Percentiles rank a stretch among this genome's conserved stretches.
Evolutionary conservation across 345 rosid species (phyloP).

Genomic region (Cardamine resedifolia): DNA sequence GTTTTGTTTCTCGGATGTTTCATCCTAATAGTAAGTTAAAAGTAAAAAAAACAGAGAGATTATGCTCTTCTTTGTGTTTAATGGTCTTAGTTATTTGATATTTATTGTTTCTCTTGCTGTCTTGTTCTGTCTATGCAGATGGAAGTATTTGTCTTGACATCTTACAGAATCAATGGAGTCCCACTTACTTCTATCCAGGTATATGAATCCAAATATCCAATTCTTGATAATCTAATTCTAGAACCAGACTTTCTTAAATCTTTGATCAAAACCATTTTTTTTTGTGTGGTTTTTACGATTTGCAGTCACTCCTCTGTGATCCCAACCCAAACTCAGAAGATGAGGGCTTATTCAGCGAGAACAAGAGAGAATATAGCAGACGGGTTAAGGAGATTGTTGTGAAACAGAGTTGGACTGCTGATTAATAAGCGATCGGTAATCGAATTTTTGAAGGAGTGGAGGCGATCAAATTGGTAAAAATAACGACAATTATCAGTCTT

Average conservation of each 20-base stretch:
- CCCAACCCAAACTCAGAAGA: slow-evolving; percentile 85
- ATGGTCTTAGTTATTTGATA: not conserved
- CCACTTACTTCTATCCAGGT: slow-evolving; percentile 71
- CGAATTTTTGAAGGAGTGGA: too few relatives aligned
- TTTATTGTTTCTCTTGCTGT: not conserved
- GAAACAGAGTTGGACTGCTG: slow-evolving; percentile 79
- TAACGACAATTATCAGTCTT: not conserved
- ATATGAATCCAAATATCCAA: not conserved
- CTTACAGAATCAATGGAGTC: slow-evolving; percentile 74
- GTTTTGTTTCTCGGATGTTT: slow-evolving; percentile 34
- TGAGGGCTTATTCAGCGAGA: slow-evolving; percentile 77
- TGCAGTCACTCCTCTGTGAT: slow-evolving; percentile 70
- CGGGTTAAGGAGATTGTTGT: slow-evolving; percentile 65
- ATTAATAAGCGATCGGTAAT: slow-evolving; percentile 25
- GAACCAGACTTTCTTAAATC: not conserved
- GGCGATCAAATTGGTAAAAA: not conserved
- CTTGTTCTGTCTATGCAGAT: slow-evolving; percentile 57
- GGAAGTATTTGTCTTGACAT: slow-evolving; percentile 73
- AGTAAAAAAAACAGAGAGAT: not conserved
- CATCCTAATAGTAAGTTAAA: slow-evolving; percentile 40
- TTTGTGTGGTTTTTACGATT: not conserved
- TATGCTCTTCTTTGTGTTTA: not conserved
- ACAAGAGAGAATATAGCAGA: slow-evolving; percentile 74
- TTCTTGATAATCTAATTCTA: not conserved
- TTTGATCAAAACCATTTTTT: not conserved